Base-by-base conservation (phyloP, 139 green algal species). In the Zygnema circumcarinatum region DNA sequence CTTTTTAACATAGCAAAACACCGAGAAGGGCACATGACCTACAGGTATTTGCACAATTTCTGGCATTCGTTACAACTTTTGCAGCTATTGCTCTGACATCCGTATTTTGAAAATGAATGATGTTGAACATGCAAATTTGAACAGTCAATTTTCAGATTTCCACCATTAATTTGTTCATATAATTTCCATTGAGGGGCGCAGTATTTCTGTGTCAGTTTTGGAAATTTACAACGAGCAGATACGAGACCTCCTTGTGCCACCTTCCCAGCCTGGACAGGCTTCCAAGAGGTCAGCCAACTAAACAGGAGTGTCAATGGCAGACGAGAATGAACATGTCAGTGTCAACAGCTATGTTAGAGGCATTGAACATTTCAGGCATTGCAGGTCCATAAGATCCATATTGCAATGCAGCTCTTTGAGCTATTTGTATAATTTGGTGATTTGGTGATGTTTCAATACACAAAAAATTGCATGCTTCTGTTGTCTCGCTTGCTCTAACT, bases 171-270 rank as follows among this genome's bases (percentile, higher is more conserved):
- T n/a, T n/a, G n/a, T n/a, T n/a, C n/a, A n/a, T n/a, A n/a, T n/a
- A n/a, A n/a, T n/a, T n/a, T n/a, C n/a, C n/a, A n/a, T n/a, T 62
- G 2, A 11, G 53, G 75, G 67, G 41, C 32, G 38, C 76, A 90
- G 2, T 69, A 76, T 90, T 33, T 25, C 69, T 2, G 62, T 79
- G 25, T 78, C 36, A 39, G 62, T 90, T 52, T 32, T 93, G 79
- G 91, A 93, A 79, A 79, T 94, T 25, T 93, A 93, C 90, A 94
- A 94, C 81, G 91, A 94, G 21, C 47, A 89, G 35, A 73, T 92
- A 54, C 67, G 79, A 22, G 83, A 92, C 67, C 81, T 92, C 36
- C 79, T 94, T 33, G 86, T 16, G 29, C 42, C 25, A 3, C 74
- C 73, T 67, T n/a, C 25, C 32, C 79, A n/a, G 53, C 53, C n/a